phyloP scores from a whole-genome alignment of 768 basidiomycete species.

The Cantharellus anzutake region DNA sequence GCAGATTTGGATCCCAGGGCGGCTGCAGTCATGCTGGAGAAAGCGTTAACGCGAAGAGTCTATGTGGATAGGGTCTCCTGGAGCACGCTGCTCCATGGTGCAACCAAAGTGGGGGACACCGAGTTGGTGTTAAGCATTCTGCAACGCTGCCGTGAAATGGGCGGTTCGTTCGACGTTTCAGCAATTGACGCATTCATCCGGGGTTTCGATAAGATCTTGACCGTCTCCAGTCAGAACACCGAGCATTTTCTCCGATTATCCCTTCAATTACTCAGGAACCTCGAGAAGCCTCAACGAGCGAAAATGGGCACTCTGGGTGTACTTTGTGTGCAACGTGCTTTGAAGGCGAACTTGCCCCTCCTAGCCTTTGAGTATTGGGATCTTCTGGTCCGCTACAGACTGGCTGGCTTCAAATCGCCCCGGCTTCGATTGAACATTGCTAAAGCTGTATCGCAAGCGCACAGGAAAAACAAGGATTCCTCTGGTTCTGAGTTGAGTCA shows the following conservation, averaged over 20 bases:
- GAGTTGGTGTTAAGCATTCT: neutral
- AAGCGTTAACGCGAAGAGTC: slow-evolving; percentile 28
- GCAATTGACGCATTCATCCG: neutral
- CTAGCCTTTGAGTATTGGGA: neutral
- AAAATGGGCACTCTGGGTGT: neutral
- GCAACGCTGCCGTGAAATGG: too few species aligned
- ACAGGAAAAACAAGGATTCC: too few species aligned
- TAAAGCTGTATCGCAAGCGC: too few species aligned
- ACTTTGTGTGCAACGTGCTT: neutral
- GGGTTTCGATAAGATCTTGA: neutral
- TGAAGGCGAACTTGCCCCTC: neutral
- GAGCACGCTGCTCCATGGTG: neutral
- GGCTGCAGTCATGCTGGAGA: slow-evolving; percentile 28
- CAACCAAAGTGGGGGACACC: neutral
- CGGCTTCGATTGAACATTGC: too few species aligned
- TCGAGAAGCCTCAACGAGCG: slow-evolving; percentile 7
- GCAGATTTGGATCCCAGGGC: slow-evolving; percentile 28
- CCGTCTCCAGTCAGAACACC: neutral
- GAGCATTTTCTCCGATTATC: slow-evolving; percentile 11
- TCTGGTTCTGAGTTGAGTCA: too few species aligned
- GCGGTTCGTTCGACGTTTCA: too few species aligned
- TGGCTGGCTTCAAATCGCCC: neutral
- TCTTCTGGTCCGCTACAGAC: neutral
- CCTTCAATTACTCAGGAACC: slow-evolving; percentile 22
- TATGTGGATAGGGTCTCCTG: neutral